phyloP scores from a whole-genome alignment of 306 rosid species.

The Quercus robur region DNA sequence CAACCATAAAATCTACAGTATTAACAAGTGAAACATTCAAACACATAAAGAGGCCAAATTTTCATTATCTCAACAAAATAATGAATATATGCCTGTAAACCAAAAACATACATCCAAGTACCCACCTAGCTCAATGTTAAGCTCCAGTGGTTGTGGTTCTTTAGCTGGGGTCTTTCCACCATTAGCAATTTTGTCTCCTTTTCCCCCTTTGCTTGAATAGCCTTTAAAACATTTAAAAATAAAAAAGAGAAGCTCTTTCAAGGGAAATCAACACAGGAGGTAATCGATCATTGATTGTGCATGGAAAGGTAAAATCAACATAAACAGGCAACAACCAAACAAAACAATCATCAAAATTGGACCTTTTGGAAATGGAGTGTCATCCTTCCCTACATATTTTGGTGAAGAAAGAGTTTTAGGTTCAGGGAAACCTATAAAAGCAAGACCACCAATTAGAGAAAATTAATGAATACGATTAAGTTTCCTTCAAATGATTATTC shows the following conservation, averaged over 20 bases:
- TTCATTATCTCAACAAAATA: neutral
- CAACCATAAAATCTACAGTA: neutral
- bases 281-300: neutral
- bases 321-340: neutral
- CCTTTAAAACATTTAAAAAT: conserved; percentile 20
- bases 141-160: conserved; percentile 49
- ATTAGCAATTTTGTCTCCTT: conserved; percentile 48
- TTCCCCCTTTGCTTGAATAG: conserved; percentile 49
- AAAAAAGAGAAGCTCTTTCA: neutral
- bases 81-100: conserved; percentile 6
- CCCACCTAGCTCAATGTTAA: conserved; percentile 58
- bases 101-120: conserved; percentile 21
- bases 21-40: too few relatives aligned
- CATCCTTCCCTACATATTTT: conserved; percentile 38
- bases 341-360: conserved; percentile 2
- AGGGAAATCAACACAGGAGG: conserved; percentile 6
- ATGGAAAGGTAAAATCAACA: conserved; percentile 11
- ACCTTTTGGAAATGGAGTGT: conserved; percentile 34
- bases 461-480: neutral
- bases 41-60: too few relatives aligned
- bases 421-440: conserved; percentile 29
- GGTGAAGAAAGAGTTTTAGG: conserved; percentile 22
- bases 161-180: conserved; percentile 43
- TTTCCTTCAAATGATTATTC: conserved; percentile 2
- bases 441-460: conserved; percentile 4